phyloP scores from a whole-genome alignment of 2,329 filamentous ascomycete species.

The Aspergillus tamarii region DNA sequence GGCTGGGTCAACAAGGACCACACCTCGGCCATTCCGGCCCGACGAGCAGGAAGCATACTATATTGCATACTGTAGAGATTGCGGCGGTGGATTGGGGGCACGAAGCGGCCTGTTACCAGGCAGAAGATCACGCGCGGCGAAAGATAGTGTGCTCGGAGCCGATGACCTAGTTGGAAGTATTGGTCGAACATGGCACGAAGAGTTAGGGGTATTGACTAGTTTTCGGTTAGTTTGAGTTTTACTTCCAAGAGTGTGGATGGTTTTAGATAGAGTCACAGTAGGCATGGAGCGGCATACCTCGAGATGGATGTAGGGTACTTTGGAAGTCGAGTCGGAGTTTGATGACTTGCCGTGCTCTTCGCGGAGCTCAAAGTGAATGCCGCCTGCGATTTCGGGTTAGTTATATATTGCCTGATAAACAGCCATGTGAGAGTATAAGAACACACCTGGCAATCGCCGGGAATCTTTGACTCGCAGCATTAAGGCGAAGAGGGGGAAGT shows the following conservation, averaged over 20 bases:
- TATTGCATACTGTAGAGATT: constrained; percentile 97
- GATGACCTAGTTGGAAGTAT: constrained; percentile 91
- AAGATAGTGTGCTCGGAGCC: constrained; percentile 93
- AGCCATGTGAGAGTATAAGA: constrained; percentile 16
- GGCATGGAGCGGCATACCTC: constrained; percentile 61
- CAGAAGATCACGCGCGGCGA: constrained; percentile 86
- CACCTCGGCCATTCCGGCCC: constrained; percentile 81
- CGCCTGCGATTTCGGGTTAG: constrained; percentile 53
- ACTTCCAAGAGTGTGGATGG: neutral
- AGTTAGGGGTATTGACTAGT: constrained; percentile 80
- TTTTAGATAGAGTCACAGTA: neutral
- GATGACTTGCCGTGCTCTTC: constrained; percentile 61
- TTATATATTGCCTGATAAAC: constrained; percentile 5
- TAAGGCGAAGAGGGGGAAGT: constrained; percentile 94
- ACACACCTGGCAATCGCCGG: constrained; percentile 74
- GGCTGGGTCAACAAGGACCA: constrained; percentile 71
- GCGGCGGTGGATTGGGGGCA: constrained; percentile 91
- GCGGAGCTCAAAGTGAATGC: constrained; percentile 87
- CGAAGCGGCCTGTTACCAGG: constrained; percentile 85
- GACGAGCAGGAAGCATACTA: constrained; percentile 86
- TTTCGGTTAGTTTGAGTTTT: constrained; percentile 18
- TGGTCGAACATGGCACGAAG: constrained; percentile 96
- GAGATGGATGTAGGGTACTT: constrained; percentile 81
- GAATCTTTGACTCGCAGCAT: constrained; percentile 97
- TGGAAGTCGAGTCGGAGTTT: constrained; percentile 46